Conservation (phyloP, 495 filamentous ascomycete species). For the Aeminium ludgeri region DNA sequence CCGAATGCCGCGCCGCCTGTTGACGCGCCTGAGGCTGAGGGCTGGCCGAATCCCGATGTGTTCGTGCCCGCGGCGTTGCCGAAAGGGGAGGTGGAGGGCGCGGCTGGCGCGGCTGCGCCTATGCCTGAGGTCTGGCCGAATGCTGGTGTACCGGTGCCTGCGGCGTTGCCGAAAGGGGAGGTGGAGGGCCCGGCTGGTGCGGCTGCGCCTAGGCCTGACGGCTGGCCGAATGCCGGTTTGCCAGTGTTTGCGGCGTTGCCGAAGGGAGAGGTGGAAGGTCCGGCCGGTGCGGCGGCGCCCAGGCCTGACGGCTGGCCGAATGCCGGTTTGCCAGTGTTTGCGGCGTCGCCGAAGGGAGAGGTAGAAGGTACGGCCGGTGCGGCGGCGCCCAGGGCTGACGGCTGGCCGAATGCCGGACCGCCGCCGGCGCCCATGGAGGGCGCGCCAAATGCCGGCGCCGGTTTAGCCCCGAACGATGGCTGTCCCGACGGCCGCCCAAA, state of each 20-base stretch:
- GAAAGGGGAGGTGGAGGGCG: too few relatives aligned
- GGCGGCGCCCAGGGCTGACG: neutral
- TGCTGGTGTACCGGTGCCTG: conserved; percentile 2
- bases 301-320: too few relatives aligned
- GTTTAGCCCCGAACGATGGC: too few relatives aligned
- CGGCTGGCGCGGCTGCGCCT: neutral
- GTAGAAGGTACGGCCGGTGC: neutral
- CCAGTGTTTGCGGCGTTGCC: conserved; percentile 15
- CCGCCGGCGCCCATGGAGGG: neutral
- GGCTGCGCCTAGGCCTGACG: conserved; percentile 1
- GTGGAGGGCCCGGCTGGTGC: neutral
- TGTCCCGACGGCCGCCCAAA: too few relatives aligned
- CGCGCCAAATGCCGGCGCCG: neutral
- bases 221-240: conserved; percentile 14
- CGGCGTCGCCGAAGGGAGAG: neutral
- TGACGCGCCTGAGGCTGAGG: neutral
- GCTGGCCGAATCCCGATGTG: conserved; percentile 13
- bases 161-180: conserved; percentile 3
- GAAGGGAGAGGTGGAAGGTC: conserved; percentile 18
- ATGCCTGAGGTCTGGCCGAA: conserved; percentile 14
- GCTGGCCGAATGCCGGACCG: neutral
- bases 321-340: neutral
- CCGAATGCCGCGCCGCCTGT: neutral
- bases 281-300: conserved; percentile 9
- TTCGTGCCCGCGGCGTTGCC: too few relatives aligned